A percentile compares a stretch with the other conserved stretches of the same genome.
Evolutionary conservation across 108 stramenopile genomes (phyloP).

Genomic region (Nitzschia sp.): DNA sequence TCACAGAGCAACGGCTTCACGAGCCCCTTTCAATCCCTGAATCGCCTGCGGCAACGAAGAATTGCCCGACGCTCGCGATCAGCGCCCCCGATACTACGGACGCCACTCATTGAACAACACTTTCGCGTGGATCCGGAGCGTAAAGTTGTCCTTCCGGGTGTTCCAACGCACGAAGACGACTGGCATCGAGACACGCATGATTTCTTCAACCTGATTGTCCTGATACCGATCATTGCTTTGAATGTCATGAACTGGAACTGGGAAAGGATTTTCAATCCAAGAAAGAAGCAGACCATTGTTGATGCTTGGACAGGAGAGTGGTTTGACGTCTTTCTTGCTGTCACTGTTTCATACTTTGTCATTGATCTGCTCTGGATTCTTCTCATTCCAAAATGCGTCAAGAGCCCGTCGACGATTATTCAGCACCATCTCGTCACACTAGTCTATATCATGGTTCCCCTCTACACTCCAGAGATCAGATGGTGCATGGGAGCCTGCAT

Average conservation of each 20-base stretch:
- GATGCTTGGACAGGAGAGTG: slow-evolving; percentile 85
- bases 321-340: slow-evolving; percentile 63
- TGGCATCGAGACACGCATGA: slow-evolving; percentile 78
- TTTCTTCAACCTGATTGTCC: slow-evolving; percentile 83
- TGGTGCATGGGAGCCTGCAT: slow-evolving; percentile 90
- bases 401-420: slow-evolving; percentile 67
- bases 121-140: slow-evolving; percentile 62
- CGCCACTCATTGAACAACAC: slow-evolving; percentile 60
- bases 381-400: slow-evolving; percentile 66
- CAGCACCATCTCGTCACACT: slow-evolving; percentile 85
- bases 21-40: slow-evolving; percentile 5
- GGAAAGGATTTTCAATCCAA: slow-evolving; percentile 55
- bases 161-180: slow-evolving; percentile 71
- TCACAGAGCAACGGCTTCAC: neutral
- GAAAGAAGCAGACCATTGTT: slow-evolving; percentile 40
- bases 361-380: slow-evolving; percentile 74
- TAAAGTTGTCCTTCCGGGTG: slow-evolving; percentile 66
- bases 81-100: slow-evolving; percentile 35
- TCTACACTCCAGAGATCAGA: slow-evolving; percentile 43
- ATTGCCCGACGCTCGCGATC: slow-evolving; percentile 29
- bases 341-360: slow-evolving; percentile 72
- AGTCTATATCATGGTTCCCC: slow-evolving; percentile 76
- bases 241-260: slow-evolving; percentile 89
- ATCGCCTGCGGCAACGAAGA: slow-evolving; percentile 1
- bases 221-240: slow-evolving; percentile 79